Evolutionary conservation across 176 grass and related monocot species (phyloP).

Genomic region (Hordeum vulgare): MorexV3_pseudomolecules_assembly NC_058521.1:599900164-599900663

Average conservation of each 20-base stretch:
- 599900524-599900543: slow-evolving; percentile 27
- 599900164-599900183: no score
- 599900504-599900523: not conserved
- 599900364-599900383: not conserved
- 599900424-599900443: no score
- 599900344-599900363: no score
- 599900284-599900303: no score
- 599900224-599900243: no score
- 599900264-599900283: no score
- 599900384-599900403: not conserved
- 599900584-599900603: slow-evolving; percentile 54
- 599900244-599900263: no score
- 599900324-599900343: no score
- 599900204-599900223: no score
- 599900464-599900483: slow-evolving; percentile 1
- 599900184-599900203: no score
- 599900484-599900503: slow-evolving; percentile 47
- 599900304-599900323: no score
- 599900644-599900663: slow-evolving; percentile 30
- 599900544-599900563: slow-evolving; percentile 39
- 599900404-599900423: not conserved
- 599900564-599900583: slow-evolving; percentile 25
- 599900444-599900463: not conserved
- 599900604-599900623: slow-evolving; percentile 39
- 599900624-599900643: slow-evolving; percentile 3